Conservation (phyloP, 2,329 filamentous ascomycete genomes). For the Fusarium nurragi region DNA sequence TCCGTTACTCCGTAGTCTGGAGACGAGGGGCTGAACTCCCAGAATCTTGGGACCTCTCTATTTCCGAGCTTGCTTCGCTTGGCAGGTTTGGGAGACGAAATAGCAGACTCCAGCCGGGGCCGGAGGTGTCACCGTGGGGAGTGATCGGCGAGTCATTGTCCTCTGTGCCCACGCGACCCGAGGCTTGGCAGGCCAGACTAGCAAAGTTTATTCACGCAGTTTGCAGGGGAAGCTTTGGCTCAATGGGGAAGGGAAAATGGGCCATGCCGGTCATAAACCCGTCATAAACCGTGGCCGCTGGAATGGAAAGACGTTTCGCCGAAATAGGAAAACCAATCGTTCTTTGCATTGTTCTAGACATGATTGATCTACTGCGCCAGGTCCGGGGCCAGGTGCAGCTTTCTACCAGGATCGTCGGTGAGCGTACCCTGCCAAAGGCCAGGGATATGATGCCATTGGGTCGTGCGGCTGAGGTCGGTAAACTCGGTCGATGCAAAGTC, state of each 20-base stretch:
- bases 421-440: not conserved
- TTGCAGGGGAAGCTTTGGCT: not conserved
- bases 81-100: not conserved
- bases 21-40: not conserved
- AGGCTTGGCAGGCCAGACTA: slow-evolving; percentile 10
- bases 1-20: not conserved
- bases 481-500: not conserved
- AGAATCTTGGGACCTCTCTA: not conserved
- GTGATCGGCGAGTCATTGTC: slow-evolving; percentile 19
- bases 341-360: not conserved
- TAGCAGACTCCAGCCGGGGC: not conserved
- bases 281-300: not conserved
- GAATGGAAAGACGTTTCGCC: slow-evolving; percentile 19
- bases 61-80: not conserved
- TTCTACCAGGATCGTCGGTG: not conserved
- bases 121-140: not conserved
- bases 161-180: slow-evolving; percentile 21
- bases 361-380: not conserved
- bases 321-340: not conserved
- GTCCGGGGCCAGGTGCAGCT: not conserved
- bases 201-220: slow-evolving; percentile 10
- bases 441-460: not conserved
- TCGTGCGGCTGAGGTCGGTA: not conserved
- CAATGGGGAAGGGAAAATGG: too few relatives aligned
- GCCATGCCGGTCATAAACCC: not conserved